Conservation (phyloP, 2,329 filamentous ascomycete species). For the Chrysosporium keratinophilum region DNA sequence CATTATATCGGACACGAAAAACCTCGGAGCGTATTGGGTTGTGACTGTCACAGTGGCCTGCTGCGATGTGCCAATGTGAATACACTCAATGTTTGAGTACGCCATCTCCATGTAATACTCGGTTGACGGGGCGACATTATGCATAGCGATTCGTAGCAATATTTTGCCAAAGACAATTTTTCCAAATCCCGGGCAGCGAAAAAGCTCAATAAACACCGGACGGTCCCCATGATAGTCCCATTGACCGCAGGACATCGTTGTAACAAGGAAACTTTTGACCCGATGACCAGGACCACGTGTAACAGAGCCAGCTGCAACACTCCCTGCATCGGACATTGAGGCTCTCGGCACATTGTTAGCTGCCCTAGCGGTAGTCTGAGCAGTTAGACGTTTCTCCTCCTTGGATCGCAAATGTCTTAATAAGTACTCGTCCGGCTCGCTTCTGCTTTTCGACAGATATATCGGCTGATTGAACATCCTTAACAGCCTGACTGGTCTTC, state of each 20-base stretch:
- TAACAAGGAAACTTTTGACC: conserved; percentile 16
- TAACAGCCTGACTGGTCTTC: conserved; percentile 10
- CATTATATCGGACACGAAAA: conserved; percentile 16
- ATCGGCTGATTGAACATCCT: conserved; percentile 17
- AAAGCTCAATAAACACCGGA: conserved; percentile 36
- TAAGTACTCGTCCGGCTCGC: conserved; percentile 16
- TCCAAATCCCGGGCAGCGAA: conserved; percentile 13
- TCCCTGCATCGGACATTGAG: conserved; percentile 10
- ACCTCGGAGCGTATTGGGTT: conserved; percentile 16
- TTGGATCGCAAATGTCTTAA: conserved; percentile 17
- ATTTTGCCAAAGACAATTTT: conserved; percentile 36
- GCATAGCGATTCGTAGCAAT: conserved; percentile 34
- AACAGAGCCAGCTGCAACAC: background rate
- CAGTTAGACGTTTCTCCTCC: conserved; percentile 14
- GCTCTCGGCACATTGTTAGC: background rate
- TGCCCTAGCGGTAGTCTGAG: background rate
- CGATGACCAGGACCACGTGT: conserved; percentile 4
- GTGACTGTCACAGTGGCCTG: conserved; percentile 39
- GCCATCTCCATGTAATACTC: conserved; percentile 24
- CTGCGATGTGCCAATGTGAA: conserved; percentile 17
- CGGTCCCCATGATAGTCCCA: conserved; percentile 33
- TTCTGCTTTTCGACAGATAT: conserved; percentile 16
- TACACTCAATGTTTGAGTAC: conserved; percentile 16
- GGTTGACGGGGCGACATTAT: conserved; percentile 38
- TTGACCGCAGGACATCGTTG: conserved; percentile 39